phyloP scores from a whole-genome alignment of 139 green algal species.

The Chara braunii region DNA sequence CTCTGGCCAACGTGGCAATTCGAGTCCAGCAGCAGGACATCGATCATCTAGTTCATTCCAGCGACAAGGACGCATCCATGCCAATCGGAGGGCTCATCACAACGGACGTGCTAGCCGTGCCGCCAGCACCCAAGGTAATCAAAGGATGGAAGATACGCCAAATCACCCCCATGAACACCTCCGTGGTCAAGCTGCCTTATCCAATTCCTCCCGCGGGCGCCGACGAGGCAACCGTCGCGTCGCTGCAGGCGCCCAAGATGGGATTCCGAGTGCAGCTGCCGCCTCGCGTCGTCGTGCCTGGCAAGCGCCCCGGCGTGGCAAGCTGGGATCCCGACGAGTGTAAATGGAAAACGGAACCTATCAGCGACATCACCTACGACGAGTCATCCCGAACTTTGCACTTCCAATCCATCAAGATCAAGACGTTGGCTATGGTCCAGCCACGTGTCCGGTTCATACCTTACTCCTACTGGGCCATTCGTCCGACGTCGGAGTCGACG shows the following conservation, averaged over 20 bases:
- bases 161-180: conserved; percentile 4
- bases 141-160: conserved; percentile 39
- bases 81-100: conserved; percentile 18
- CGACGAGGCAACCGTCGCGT: too few relatives aligned
- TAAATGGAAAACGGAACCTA: conserved; percentile 51
- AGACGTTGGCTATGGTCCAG: conserved; percentile 52
- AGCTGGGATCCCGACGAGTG: too few relatives aligned
- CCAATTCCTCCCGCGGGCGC: conserved; percentile 20
- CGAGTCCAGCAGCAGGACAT: conserved; percentile 10
- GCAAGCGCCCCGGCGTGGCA: too few relatives aligned
- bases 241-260: too few relatives aligned
- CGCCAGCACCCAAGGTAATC: conserved; percentile 14
- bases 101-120: conserved; percentile 17
- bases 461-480: conserved; percentile 55
- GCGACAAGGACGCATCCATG: neutral
- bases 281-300: too few relatives aligned
- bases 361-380: conserved; percentile 48
- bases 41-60: neutral
- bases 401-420: conserved; percentile 58
- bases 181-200: conserved; percentile 50
- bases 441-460: conserved; percentile 45
- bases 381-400: conserved; percentile 28
- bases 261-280: too few relatives aligned
- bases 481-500: conserved; percentile 44
- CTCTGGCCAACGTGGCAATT: conserved; percentile 36